These are phyloP conservation scores for Acacia crassicarpa DNA, from an alignment of 306 rosid genomes.

Conservation along the genomic window DNA sequence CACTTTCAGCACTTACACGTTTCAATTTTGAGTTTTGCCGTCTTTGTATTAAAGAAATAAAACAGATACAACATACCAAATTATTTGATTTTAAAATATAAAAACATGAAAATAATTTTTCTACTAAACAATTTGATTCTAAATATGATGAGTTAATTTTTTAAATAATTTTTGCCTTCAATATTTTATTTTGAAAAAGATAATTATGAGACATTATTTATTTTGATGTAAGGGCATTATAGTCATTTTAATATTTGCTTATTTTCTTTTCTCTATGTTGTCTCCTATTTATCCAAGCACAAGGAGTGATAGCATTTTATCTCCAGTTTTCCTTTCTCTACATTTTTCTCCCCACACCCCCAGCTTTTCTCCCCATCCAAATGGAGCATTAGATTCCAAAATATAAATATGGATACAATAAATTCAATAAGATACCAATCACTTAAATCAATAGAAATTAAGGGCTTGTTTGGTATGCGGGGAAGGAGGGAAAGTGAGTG, in stretches of 20 bases:
- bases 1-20: background rate
- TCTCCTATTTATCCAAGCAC: background rate
- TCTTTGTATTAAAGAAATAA: no score
- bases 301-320: background rate
- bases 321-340: background rate
- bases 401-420: background rate
- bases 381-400: background rate
- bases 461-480: no score
- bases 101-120: background rate
- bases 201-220: background rate
- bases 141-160: background rate
- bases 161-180: background rate
- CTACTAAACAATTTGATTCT: background rate
- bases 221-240: background rate
- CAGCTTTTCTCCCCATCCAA: background rate
- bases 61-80: no score
- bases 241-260: background rate
- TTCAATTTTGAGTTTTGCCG: background rate
- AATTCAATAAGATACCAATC: background rate
- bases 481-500: no score
- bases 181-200: background rate
- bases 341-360: background rate
- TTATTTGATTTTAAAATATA: background rate
- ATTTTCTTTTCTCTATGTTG: background rate
- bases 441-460: conserved; percentile 23